phyloP scores from a whole-genome alignment of 164 flowering plant genomes.

The Nelumbo lutea region DNA sequence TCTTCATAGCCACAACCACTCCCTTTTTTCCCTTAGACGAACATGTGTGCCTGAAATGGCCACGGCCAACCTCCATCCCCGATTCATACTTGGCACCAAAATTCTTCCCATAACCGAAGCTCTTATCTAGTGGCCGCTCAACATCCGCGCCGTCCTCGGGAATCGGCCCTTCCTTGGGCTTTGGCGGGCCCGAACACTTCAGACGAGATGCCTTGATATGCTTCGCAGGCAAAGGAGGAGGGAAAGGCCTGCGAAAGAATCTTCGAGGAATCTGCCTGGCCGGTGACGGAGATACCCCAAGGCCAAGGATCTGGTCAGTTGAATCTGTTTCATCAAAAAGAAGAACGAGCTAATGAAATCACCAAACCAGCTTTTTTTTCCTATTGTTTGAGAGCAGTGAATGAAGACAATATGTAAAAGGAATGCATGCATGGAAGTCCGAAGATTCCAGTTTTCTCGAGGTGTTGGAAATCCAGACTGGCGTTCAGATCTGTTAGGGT shows the following conservation, averaged over 20 bases:
- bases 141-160: constrained; percentile 62
- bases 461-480: too few species aligned
- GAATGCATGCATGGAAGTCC: too few species aligned
- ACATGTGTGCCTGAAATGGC: constrained; percentile 98
- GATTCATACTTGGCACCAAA: constrained; percentile 88
- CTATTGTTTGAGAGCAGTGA: too few species aligned
- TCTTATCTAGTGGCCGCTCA: constrained; percentile 70
- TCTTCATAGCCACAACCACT: constrained; percentile 79
- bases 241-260: constrained; percentile 51
- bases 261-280: constrained; percentile 42
- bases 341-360: constrained; percentile 29
- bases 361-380: too few species aligned
- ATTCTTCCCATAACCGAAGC: constrained; percentile 78
- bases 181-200: constrained; percentile 55
- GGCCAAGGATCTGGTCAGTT: too few species aligned
- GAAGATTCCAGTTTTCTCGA: too few species aligned
- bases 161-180: constrained; percentile 75
- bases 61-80: constrained; percentile 90
- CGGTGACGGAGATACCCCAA: constrained; percentile 56
- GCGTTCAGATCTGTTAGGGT: too few species aligned
- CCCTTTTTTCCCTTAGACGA: constrained; percentile 73
- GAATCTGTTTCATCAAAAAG: too few species aligned
- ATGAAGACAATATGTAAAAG: too few species aligned
- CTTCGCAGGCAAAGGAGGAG: constrained; percentile 68
- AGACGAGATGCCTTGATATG: constrained; percentile 78